These are phyloP conservation scores for Annulohypoxylon stygium DNA, from an alignment of 495 filamentous ascomycete species.

Conservation along the genomic window DNA sequence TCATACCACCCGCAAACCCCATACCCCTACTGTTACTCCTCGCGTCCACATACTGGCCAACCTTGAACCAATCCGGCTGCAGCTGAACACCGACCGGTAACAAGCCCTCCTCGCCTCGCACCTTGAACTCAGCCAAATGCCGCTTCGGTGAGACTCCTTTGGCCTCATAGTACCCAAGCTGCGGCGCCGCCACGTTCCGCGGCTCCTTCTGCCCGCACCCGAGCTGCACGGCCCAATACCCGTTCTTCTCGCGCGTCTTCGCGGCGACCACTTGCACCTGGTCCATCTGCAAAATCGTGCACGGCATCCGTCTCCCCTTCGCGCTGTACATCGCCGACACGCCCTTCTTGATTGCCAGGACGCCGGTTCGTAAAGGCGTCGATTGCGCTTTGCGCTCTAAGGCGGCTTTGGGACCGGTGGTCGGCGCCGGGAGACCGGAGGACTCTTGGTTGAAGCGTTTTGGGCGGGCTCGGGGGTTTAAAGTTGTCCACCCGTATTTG, in stretches of 20 bases:
- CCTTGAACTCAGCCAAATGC: conserved; percentile 85
- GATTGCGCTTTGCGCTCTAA: conserved; percentile 81
- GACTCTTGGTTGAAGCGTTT: conserved; percentile 66
- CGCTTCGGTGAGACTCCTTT: conserved; percentile 84
- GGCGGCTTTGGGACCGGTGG: conserved; percentile 80
- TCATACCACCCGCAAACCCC: conserved; percentile 98
- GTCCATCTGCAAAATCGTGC: conserved; percentile 95
- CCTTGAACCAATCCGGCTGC: conserved; percentile 85
- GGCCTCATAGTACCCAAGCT: conserved; percentile 86
- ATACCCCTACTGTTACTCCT: conserved; percentile 82
- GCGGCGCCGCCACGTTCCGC: conserved; percentile 79
- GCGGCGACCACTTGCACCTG: conserved; percentile 86
- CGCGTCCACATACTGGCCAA: conserved; percentile 92
- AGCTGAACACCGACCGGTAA: conserved; percentile 78
- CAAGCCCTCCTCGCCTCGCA: conserved; percentile 78
- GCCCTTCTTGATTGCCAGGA: conserved; percentile 88
- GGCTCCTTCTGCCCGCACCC: conserved; percentile 82
- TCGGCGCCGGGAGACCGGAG: conserved; percentile 68
- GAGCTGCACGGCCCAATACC: conserved; percentile 93
- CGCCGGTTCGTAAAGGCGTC: conserved; percentile 83
- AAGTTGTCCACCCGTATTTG: conserved; percentile 68
- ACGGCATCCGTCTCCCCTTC: conserved; percentile 81
- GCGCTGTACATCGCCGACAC: conserved; percentile 92
- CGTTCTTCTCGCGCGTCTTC: conserved; percentile 84
- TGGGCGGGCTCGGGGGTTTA: conserved; percentile 53